Evolutionary conservation across 148 eudicot species (phyloP).

Genomic region (Arctostaphylos glauca): DNA sequence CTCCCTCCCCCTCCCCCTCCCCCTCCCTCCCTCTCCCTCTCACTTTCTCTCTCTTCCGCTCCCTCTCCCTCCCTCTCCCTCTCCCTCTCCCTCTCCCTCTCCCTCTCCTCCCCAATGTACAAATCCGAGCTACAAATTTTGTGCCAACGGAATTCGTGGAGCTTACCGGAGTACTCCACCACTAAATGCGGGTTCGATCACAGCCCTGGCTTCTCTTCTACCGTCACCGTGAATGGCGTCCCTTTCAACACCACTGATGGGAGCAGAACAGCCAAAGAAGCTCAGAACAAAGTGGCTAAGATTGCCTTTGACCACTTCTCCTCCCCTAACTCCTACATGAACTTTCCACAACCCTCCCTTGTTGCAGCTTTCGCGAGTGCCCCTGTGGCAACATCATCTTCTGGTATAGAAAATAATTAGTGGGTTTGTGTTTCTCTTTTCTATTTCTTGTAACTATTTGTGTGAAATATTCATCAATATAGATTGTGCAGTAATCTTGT

Average conservation of each 20-base stretch:
- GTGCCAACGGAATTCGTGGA: conserved; percentile 44
- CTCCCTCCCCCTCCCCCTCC: background rate
- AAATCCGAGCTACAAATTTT: conserved; percentile 45
- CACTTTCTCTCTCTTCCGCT: background rate
- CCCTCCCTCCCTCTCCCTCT: background rate
- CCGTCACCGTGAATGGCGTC: conserved; percentile 40
- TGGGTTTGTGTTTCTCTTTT: background rate
- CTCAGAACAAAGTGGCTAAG: conserved; percentile 60
- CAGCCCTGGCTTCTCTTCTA: conserved; percentile 45
- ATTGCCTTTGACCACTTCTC: conserved; percentile 44
- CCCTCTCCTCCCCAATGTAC: conserved; percentile 28
- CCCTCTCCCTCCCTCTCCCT: background rate
- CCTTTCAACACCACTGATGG: conserved; percentile 23
- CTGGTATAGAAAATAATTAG: background rate
- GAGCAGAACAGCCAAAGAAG: conserved; percentile 49
- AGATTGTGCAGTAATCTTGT: background rate
- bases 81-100: background rate
- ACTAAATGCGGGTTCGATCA: conserved; percentile 50
- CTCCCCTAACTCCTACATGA: conserved; percentile 1
- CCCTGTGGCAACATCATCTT: background rate
- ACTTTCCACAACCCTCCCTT: conserved; percentile 17
- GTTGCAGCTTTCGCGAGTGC: background rate
- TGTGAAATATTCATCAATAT: too few relatives aligned
- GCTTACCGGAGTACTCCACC: conserved; percentile 40
- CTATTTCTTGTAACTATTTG: background rate